These are phyloP conservation scores for Plasmodium yoelii DNA, from an alignment of 169 alveolate genomes.

Conservation along the genomic window DNA sequence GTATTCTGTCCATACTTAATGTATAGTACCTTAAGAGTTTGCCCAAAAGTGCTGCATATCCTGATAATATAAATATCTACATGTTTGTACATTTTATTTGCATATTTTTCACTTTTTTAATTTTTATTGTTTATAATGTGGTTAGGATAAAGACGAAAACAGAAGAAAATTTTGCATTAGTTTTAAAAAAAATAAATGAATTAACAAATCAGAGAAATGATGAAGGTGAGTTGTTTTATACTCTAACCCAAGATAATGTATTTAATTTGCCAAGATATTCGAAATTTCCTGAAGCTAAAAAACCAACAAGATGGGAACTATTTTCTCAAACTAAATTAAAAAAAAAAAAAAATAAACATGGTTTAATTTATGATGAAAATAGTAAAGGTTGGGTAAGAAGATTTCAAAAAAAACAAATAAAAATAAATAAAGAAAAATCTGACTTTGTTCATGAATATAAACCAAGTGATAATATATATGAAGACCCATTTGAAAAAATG, in stretches of 20 bases:
- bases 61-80: too few relatives aligned
- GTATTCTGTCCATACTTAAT: too few relatives aligned
- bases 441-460: conserved; percentile 50
- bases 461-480: conserved; percentile 32
- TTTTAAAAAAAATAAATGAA: conserved; percentile 18
- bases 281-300: conserved; percentile 38
- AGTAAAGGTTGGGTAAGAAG: conserved; percentile 61
- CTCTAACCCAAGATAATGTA: conserved; percentile 15
- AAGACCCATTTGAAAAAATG: conserved; percentile 45
- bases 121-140: neutral
- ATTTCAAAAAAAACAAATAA: conserved; percentile 52
- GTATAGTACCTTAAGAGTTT: too few relatives aligned
- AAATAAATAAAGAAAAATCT: conserved; percentile 37
- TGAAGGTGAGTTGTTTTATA: conserved; percentile 7
- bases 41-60: too few relatives aligned
- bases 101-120: neutral
- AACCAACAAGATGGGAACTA: conserved; percentile 43
- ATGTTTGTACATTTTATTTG: neutral
- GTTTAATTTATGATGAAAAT: conserved; percentile 27
- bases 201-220: conserved; percentile 16
- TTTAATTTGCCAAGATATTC: conserved; percentile 54
- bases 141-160: conserved; percentile 30
- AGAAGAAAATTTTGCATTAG: conserved; percentile 12
- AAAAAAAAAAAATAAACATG: conserved; percentile 40
- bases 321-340: conserved; percentile 27